phyloP scores from a whole-genome alignment of 176 grass and related monocot genomes.

The Carex pumila region DNA sequence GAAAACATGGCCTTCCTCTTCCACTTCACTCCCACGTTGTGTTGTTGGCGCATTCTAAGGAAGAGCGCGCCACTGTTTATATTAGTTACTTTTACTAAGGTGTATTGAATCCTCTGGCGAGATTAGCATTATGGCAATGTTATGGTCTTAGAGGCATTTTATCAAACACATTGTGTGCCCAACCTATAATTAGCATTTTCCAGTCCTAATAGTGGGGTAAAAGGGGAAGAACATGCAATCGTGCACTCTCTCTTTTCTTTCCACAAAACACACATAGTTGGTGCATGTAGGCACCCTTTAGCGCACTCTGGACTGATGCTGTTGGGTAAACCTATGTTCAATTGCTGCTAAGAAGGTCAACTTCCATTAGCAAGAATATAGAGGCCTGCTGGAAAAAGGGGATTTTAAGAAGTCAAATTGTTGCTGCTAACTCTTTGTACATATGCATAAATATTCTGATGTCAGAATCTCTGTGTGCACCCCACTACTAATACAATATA shows the following conservation, averaged over 20 bases:
- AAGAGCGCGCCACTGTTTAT: not conserved
- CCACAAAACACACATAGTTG: not conserved
- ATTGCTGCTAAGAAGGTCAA: not conserved
- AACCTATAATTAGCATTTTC: not conserved
- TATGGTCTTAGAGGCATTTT: not conserved
- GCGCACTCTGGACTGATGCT: not conserved
- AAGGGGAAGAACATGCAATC: not conserved
- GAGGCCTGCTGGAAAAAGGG: not conserved
- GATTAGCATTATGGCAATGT: not conserved
- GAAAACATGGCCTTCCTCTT: conserved; percentile 7
- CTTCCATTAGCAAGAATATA: not conserved
- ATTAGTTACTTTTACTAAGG: not conserved
- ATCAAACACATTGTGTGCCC: not conserved
- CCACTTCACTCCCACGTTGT: not conserved
- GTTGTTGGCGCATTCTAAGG: not conserved
- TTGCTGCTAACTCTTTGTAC: not conserved
- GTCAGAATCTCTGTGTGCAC: not conserved
- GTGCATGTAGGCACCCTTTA: not conserved
- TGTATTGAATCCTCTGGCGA: not conserved
- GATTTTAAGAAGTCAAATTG: not conserved
- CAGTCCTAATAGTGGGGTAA: not conserved
- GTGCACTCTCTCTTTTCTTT: not conserved
- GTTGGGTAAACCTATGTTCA: not conserved
- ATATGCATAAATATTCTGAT: not conserved
- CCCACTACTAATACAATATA: not conserved